Conservation (phyloP, 2,329 filamentous ascomycete species). For the Golovinomyces cichoracearum region DNA sequence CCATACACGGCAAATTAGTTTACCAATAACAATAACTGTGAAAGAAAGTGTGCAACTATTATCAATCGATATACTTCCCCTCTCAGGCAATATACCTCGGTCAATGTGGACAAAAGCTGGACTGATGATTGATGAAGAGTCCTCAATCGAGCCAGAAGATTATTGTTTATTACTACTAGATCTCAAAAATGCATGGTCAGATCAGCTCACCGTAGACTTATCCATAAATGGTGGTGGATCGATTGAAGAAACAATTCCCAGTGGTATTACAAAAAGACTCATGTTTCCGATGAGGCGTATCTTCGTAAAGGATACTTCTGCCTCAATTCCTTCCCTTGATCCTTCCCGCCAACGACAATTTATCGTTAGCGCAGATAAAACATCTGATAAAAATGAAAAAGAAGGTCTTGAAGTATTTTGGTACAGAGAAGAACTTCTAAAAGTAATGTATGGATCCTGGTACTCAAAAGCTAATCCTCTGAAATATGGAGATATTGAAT, state of each 20-base stretch:
- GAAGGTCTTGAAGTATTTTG: slow-evolving; percentile 64
- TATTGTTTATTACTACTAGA: slow-evolving; percentile 63
- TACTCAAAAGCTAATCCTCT: slow-evolving; percentile 24
- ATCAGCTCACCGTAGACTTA: slow-evolving; percentile 42
- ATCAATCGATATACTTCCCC: slow-evolving; percentile 51
- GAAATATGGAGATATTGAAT: slow-evolving; percentile 42
- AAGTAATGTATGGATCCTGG: slow-evolving; percentile 47
- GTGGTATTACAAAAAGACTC: slow-evolving; percentile 45
- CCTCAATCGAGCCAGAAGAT: slow-evolving; percentile 24
- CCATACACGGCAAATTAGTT: slow-evolving; percentile 56
- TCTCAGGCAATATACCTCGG: slow-evolving; percentile 38
- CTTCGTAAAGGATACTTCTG: slow-evolving; percentile 50
- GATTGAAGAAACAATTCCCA: slow-evolving; percentile 28
- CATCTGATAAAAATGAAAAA: slow-evolving; percentile 55
- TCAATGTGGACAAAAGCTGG: slow-evolving; percentile 25
- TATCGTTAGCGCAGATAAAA: slow-evolving; percentile 56
- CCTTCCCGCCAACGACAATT: slow-evolving; percentile 73
- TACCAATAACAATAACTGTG: slow-evolving; percentile 67
- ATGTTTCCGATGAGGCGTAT: slow-evolving; percentile 52
- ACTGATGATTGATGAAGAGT: slow-evolving; percentile 5
- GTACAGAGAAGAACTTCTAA: slow-evolving; percentile 63
- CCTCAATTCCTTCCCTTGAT: slow-evolving; percentile 54
- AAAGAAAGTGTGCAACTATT: slow-evolving; percentile 71
- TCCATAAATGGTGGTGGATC: slow-evolving; percentile 13
- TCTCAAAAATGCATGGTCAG: slow-evolving; percentile 73